Evolutionary conservation across 345 rosid genomes (phyloP), one percentile per base, ranked within the genome.

Genomic region (Camelina laxa): DNA sequence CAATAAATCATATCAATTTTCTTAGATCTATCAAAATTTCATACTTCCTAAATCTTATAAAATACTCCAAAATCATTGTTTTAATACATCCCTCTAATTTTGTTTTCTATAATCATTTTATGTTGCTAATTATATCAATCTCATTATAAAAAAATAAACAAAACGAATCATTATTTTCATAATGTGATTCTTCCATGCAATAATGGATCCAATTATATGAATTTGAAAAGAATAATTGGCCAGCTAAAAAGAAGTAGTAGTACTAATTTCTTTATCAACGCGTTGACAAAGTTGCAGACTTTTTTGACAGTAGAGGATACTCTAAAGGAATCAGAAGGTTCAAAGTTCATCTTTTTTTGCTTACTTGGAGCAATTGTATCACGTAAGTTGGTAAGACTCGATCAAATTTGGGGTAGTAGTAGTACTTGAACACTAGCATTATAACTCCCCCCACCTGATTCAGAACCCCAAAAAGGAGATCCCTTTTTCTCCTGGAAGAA

Each of bases 321-420:
- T 57, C 67, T 36, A 22, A 48, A 6, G 0, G 0, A 36, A 0
- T 9, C 67, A 14, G 72, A 74, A 57, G 78, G 66, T 56, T 33
- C 14, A 17, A 31, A 38, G 61, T 36, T 48, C 59, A 65, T 57
- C 54, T 74, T 42, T 42, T 0, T 15, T 47, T 31, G 24, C 41
- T 12, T n/a, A 0, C 11, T 13, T 56, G 30, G 13, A 33, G 14
- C n/a, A 45, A 74, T 33, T 24, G 71, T 45, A 45, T 55, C 45
- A 65, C 65, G 10, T 38, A 38, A 57, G 65, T 65, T 33, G 58
- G 65, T 44, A 36, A 56, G 17, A 64, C 58, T 66, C 72, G 41
- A 51, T 60, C 73, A 60, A 67, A 57, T 39, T 21, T 36, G 11
- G 15, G 38, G 42, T 2, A 16, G 9, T 2, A 16, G 6, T 4